Conservation (phyloP, 2,329 filamentous ascomycete genomes). For the Colletotrichum chlorophyti region DNA sequence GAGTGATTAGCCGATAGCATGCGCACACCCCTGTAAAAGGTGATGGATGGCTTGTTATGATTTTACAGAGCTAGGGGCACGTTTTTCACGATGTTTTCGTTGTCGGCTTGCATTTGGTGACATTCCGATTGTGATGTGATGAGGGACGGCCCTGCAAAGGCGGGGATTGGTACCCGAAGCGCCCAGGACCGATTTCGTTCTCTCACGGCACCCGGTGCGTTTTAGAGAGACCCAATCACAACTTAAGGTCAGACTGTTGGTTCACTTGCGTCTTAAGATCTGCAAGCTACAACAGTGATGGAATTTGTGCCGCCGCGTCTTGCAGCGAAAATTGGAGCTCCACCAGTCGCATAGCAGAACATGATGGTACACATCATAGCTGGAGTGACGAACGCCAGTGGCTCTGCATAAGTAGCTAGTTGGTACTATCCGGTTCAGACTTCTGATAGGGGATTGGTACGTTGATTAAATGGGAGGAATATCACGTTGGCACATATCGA, state of each 20-base stretch:
- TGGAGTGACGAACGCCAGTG: background rate
- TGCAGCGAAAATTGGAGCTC: background rate
- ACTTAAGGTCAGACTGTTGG: conserved; percentile 2
- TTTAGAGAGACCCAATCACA: conserved; percentile 9
- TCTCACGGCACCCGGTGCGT: conserved; percentile 4
- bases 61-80: background rate
- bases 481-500: background rate
- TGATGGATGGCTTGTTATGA: background rate
- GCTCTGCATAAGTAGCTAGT: background rate
- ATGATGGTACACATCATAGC: no score
- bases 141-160: background rate
- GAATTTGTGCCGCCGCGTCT: no score
- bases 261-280: conserved; percentile 10
- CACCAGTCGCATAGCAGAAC: no score
- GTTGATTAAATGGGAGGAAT: no score
- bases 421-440: no score
- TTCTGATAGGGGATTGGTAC: no score
- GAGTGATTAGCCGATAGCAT: conserved; percentile 6
- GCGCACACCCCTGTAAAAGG: background rate
- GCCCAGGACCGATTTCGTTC: conserved; percentile 16
- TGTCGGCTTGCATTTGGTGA: no score
- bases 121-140: conserved; percentile 27
- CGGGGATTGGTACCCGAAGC: conserved; percentile 28
- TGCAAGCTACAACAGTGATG: conserved; percentile 7
- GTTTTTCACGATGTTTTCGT: conserved; percentile 5